Evolutionary conservation across 2,329 filamentous ascomycete genomes (phyloP).

Genomic region (Talaromyces sp.): DNA sequence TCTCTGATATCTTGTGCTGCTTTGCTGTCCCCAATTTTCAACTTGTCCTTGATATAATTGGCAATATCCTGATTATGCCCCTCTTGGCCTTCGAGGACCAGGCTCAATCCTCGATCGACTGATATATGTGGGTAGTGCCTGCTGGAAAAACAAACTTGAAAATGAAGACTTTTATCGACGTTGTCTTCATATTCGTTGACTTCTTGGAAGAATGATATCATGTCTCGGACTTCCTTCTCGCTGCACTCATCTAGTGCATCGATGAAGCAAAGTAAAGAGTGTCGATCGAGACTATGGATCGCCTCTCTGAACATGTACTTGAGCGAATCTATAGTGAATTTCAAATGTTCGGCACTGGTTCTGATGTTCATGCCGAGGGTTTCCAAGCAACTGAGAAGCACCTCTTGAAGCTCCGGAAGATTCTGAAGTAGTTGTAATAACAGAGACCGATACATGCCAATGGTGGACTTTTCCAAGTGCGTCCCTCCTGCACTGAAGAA

Average conservation of each 20-base stretch:
- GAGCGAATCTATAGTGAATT: not conserved
- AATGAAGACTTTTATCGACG: constrained; percentile 17
- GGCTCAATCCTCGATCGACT: constrained; percentile 30
- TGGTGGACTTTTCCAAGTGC: constrained; percentile 25
- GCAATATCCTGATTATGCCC: constrained; percentile 38
- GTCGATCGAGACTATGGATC: constrained; percentile 20
- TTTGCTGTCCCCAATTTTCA: constrained; percentile 1
- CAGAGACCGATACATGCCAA: constrained; percentile 33
- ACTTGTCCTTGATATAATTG: not conserved
- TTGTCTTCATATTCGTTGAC: constrained; percentile 25
- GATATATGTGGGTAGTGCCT: constrained; percentile 47
- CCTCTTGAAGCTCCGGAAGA: constrained; percentile 23
- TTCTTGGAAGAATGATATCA: constrained; percentile 40
- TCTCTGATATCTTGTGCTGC: not conserved
- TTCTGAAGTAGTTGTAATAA: constrained; percentile 29
- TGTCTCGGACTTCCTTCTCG: constrained; percentile 38
- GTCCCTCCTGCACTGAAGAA: constrained; percentile 33
- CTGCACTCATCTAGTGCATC: constrained; percentile 51
- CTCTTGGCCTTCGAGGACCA: constrained; percentile 42
- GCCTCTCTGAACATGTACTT: constrained; percentile 14
- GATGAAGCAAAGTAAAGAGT: constrained; percentile 37
- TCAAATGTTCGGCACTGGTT: too few relatives aligned
- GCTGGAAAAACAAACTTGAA: constrained; percentile 44
- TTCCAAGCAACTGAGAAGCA: constrained; percentile 4
- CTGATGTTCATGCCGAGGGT: not conserved